These are phyloP conservation scores for Breynia disticha DNA, from an alignment of 441 rosid genomes.

Conservation along the genomic window DNA sequence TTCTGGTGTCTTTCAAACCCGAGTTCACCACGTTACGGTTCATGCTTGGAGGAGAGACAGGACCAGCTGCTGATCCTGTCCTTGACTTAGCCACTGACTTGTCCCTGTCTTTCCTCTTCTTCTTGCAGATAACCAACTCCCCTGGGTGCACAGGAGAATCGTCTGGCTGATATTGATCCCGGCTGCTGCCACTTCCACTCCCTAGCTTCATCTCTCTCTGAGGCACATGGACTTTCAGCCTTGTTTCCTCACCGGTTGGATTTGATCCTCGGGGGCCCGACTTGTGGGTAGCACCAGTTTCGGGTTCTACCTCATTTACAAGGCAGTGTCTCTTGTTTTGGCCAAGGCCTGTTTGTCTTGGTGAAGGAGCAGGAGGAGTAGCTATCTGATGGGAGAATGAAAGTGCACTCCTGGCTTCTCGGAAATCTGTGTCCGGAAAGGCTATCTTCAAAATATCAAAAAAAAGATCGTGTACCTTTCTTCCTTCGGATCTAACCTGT, in stretches of 20 bases:
- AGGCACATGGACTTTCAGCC: slow-evolving; percentile 56
- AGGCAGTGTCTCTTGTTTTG: slow-evolving; percentile 62
- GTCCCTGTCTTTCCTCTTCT: slow-evolving; percentile 97
- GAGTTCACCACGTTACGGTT: slow-evolving; percentile 59
- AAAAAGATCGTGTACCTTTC: slow-evolving; percentile 94
- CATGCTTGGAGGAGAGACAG: slow-evolving; percentile 73
- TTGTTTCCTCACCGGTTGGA: slow-evolving; percentile 44
- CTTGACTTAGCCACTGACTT: slow-evolving; percentile 53
- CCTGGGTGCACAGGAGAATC: slow-evolving; percentile 84
- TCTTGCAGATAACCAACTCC: slow-evolving; percentile 92
- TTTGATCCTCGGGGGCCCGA: slow-evolving; percentile 39
- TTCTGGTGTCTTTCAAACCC: slow-evolving; percentile 43
- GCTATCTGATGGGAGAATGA: slow-evolving; percentile 55
- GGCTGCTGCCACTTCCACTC: slow-evolving; percentile 36
- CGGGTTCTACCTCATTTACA: slow-evolving; percentile 57
- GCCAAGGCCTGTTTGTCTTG: slow-evolving; percentile 38
- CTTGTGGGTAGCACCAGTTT: slow-evolving; percentile 42
- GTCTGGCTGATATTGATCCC: slow-evolving; percentile 50
- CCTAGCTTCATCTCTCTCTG: slow-evolving; percentile 62
- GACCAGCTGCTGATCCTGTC: slow-evolving; percentile 56
- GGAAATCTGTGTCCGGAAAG: slow-evolving; percentile 84
- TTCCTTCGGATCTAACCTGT: slow-evolving; percentile 95
- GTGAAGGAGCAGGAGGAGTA: slow-evolving; percentile 37
- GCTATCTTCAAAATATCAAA: slow-evolving; percentile 90
- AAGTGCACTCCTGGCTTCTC: slow-evolving; percentile 68